Conservation (phyloP, 2,329 filamentous ascomycete genomes). For the Colletotrichum sp. region DNA sequence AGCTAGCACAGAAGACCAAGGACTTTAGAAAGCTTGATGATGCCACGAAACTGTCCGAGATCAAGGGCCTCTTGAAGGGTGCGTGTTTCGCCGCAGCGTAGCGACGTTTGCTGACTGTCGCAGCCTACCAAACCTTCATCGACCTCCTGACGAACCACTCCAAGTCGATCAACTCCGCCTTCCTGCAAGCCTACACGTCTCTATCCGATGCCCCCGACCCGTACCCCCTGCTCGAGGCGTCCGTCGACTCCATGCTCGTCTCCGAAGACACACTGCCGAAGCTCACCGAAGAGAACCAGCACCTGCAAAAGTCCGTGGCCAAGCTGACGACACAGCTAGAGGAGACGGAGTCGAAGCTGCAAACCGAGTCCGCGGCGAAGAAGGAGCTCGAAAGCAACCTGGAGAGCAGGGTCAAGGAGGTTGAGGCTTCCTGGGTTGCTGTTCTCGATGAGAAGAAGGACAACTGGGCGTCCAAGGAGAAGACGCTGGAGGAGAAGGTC, state of each 20-base stretch:
- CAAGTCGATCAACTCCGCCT: constrained; percentile 91
- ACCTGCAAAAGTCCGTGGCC: constrained; percentile 79
- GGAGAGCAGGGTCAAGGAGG: constrained; percentile 83
- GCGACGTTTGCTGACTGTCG: background rate
- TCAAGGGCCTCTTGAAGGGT: constrained; percentile 91
- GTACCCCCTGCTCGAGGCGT: constrained; percentile 94
- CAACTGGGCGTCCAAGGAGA: constrained; percentile 96
- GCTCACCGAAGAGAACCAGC: constrained; percentile 85
- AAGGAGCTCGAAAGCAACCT: constrained; percentile 78
- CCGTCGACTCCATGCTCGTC: constrained; percentile 89
- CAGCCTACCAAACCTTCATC: constrained; percentile 96
- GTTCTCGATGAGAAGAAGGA: constrained; percentile 92
- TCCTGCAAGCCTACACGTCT: constrained; percentile 90
- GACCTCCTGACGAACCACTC: constrained; percentile 95
- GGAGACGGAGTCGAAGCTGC: constrained; percentile 79
- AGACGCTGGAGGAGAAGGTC: constrained; percentile 87
- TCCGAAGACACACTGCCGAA: constrained; percentile 93
- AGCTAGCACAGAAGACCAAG: constrained; percentile 98
- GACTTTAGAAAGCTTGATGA: constrained; percentile 96
- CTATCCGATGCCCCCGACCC: constrained; percentile 96
- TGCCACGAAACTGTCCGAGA: constrained; percentile 81
- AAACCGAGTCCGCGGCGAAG: constrained; percentile 75
- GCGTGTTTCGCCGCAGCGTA: constrained; percentile 17
- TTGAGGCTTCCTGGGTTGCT: constrained; percentile 88
- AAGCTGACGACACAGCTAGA: constrained; percentile 83